Base-by-base conservation (phyloP, 106 monocot species). In the Cymbidium sinense region DNA sequence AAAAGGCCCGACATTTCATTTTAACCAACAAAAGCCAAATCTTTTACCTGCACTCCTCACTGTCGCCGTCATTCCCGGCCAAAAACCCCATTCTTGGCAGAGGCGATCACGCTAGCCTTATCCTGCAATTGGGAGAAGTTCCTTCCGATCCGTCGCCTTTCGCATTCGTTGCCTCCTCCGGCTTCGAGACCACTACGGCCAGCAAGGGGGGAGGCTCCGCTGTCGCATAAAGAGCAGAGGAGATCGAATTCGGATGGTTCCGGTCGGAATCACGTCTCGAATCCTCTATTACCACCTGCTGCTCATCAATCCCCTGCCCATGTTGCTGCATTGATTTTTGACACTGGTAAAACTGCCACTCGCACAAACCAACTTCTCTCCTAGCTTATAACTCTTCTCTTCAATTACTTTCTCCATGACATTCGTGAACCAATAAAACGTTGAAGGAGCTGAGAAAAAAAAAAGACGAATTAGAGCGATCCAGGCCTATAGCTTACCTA, bases 1-100 rank as follows among this genome's bases (percentile, higher is more conserved):
- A 67, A 33, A 34, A 2, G n/a, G n/a, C 30, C 17, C 33, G 8
- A 31, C 3, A 67, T 30, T 67, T 17, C 67, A 67, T 31, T 31
- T 67, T 18, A 67, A 67, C n/a, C 29, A 67, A 67, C 12, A 15
- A 67, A 67, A 67, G 4, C 17, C 5, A 29, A 47, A 19, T 3
- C 28, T 9, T 52, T 70, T 55, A 82, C 82, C 82, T 82, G 72
- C 82, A 82, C 78, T 82, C 77, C 58, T 82, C 73, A 41, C 43
- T 52, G 19, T 82, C 77, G n/a, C 78, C 78, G n/a, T 78, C 82
- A n/a, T 73, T 82, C 61, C 77, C 73, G 41, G 43, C 9, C 51
- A 82, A 64, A 43, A 54, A 73, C 25, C 55, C 82, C 77, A n/a
- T 77, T 82, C 82, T 73, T 82, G 7, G 61, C 73, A 7, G 71